Percentiles rank a stretch among this genome's conserved stretches.
Conservation (phyloP, 176 grass and related monocot species). For the Pontederia crassipes region DNA sequence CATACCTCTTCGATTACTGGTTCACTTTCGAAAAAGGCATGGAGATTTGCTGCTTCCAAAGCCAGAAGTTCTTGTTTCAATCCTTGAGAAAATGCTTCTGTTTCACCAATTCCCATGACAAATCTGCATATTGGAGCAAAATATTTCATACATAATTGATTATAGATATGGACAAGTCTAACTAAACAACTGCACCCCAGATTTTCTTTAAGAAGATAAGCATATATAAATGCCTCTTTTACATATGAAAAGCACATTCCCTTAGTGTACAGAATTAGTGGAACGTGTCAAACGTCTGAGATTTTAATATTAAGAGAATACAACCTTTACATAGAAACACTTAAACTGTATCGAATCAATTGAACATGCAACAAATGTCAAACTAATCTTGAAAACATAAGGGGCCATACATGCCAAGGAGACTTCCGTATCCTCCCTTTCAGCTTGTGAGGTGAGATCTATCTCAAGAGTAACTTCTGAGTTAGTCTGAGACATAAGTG, state of each 20-base stretch:
- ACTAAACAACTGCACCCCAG: too few relatives aligned
- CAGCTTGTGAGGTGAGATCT: constrained; percentile 68
- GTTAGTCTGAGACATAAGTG: constrained; percentile 30
- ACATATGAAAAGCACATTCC: too few relatives aligned
- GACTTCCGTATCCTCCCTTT: constrained; percentile 78
- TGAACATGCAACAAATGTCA: not conserved
- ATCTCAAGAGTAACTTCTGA: constrained; percentile 49
- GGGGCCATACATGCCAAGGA: constrained; percentile 61
- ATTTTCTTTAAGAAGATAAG: too few relatives aligned
- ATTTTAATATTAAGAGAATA: too few relatives aligned
- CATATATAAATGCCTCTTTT: too few relatives aligned
- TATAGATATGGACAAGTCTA: too few relatives aligned
- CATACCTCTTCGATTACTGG: constrained; percentile 67
- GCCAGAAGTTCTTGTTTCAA: constrained; percentile 89
- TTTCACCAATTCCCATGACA: constrained; percentile 84
- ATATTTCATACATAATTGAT: too few relatives aligned
- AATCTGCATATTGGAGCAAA: constrained; percentile 30
- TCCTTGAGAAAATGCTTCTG: constrained; percentile 90
- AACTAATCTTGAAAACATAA: not conserved
- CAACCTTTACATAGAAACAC: too few relatives aligned
- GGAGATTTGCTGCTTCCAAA: constrained; percentile 91
- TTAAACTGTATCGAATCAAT: too few relatives aligned
- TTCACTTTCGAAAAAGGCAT: constrained; percentile 82
- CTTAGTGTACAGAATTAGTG: too few relatives aligned
- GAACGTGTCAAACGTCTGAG: too few relatives aligned